These are phyloP conservation scores for Trichothecium roseum DNA, from an alignment of 2,329 filamentous ascomycete genomes.

Conservation along the genomic window DNA sequence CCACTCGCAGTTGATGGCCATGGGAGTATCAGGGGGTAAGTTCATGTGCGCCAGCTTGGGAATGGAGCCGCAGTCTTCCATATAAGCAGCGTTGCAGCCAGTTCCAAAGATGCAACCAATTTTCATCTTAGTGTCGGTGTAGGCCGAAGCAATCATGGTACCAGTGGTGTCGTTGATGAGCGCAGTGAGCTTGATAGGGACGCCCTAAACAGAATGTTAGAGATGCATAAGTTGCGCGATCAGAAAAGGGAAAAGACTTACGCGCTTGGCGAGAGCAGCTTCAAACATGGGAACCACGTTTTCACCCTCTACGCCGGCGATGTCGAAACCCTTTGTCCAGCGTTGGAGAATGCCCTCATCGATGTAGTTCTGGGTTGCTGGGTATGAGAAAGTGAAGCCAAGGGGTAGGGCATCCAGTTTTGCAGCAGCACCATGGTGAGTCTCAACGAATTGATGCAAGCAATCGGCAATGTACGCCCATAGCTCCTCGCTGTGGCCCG, in stretches of 20 bases:
- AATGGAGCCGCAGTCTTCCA: conserved; percentile 84
- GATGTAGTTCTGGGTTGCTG: conserved; percentile 85
- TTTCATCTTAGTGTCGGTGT: conserved; percentile 87
- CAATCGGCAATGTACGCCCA: conserved; percentile 96
- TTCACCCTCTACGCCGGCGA: conserved; percentile 78
- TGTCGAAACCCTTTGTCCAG: conserved; percentile 98
- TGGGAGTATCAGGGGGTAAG: conserved; percentile 70
- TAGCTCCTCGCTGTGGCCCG: conserved; percentile 70
- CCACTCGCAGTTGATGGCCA: conserved; percentile 98
- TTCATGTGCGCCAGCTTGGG: conserved; percentile 92
- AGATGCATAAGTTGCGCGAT: not conserved
- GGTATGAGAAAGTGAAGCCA: conserved; percentile 95
- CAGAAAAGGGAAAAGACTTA: conserved; percentile 16
- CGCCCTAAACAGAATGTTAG: conserved; percentile 42
- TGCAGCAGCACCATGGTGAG: conserved; percentile 60
- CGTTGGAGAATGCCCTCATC: conserved; percentile 86
- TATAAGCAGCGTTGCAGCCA: conserved; percentile 96
- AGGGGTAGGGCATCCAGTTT: conserved; percentile 61
- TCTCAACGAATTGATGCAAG: conserved; percentile 79
- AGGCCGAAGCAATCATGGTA: conserved; percentile 90
- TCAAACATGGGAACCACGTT: conserved; percentile 88
- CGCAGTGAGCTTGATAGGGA: conserved; percentile 86
- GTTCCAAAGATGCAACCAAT: conserved; percentile 98
- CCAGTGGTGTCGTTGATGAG: conserved; percentile 97
- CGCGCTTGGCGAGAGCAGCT: conserved; percentile 54